Percentiles rank a stretch among this genome's conserved stretches.
Conservation (phyloP, 2,329 filamentous ascomycete species). For the Sporothrix schenckii region DNA sequence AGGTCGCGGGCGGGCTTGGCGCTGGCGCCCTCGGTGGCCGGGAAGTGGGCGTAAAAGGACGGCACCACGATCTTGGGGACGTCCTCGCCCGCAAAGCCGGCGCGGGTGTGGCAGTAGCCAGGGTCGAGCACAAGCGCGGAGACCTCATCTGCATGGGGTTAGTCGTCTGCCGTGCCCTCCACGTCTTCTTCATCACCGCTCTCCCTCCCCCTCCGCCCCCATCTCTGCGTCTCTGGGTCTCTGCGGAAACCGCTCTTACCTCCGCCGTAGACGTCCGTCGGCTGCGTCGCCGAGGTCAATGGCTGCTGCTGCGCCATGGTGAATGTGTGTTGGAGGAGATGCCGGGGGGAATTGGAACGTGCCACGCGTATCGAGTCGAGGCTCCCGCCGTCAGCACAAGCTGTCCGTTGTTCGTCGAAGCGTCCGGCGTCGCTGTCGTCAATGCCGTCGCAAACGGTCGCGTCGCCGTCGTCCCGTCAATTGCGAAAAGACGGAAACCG, state of each 20-base stretch:
- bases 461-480: slow-evolving; percentile 10
- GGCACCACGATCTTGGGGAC: slow-evolving; percentile 91
- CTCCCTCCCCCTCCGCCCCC: slow-evolving; percentile 6
- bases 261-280: slow-evolving; percentile 66
- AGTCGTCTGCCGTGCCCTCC: background rate
- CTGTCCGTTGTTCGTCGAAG: background rate
- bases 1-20: slow-evolving; percentile 58
- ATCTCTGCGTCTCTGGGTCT: no score
- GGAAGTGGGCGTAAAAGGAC: slow-evolving; percentile 76
- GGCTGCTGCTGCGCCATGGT: slow-evolving; percentile 59
- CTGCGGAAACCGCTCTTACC: slow-evolving; percentile 45
- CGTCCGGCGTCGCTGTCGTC: background rate
- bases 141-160: slow-evolving; percentile 75
- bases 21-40: slow-evolving; percentile 29
- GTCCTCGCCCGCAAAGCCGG: slow-evolving; percentile 97
- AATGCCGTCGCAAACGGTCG: slow-evolving; percentile 18
- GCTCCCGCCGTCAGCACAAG: slow-evolving; percentile 6
- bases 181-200: background rate
- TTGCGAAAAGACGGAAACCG: background rate
- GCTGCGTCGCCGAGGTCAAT: slow-evolving; percentile 58
- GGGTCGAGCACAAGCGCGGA: slow-evolving; percentile 95
- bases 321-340: background rate
- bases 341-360: background rate
- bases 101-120: slow-evolving; percentile 86
- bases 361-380: background rate